Base-by-base conservation (phyloP, 2,329 filamentous ascomycete species). In the Sporothrix brunneoviolacea region DNA sequence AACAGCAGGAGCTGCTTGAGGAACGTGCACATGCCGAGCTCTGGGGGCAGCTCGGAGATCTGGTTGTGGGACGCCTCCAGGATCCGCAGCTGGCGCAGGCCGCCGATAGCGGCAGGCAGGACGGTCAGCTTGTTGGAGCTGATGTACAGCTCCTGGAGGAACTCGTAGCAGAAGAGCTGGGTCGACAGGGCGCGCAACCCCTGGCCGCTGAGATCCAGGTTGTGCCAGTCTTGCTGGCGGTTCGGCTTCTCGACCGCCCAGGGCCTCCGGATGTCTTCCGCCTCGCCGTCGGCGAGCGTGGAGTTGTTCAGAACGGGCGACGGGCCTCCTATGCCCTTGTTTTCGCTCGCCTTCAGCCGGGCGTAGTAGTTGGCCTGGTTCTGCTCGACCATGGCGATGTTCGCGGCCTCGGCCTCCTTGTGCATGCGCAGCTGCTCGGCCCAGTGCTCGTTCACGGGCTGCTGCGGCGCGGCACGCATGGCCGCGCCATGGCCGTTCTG, bases 11-110 rank as follows among this genome's bases (percentile, higher is more conserved):
- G 75, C 58, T 87, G 83, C 68, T 88, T 90, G 50, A 98, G 74
- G 59, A 91, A 93, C 24, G 91, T 93, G 61, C 95, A 88, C 91
- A 97, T 98, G 63, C 93, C 93, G 54, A 98, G 82, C 71, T 98
- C 91, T 19, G 87, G 80, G 1, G 93, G 93, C 4, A 98, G 73
- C 57, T 86, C 82, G 8, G 77, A 78, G 54, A 98, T 76, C 55
- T 91, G 81, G 67, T 98, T 98, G 70, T 85, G 83, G 0, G 93
- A 97, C 3, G 91, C 77, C 67, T 98, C 91, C 43, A 98, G 78
- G 61, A 91, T 80, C 32, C 82, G 86, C 43, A 98, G 72, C 56
- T 86, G 84, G 57, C 91, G 83, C 57, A 98, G 74, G 60, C 85
- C 79, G 35, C 93, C 91, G 64, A 98, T 89, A 19, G 83, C 76